Percentiles rank a stretch among this genome's conserved stretches.
phyloP scores from a whole-genome alignment of 2,329 filamentous ascomycete species.

The Trichoderma sp. region DNA sequence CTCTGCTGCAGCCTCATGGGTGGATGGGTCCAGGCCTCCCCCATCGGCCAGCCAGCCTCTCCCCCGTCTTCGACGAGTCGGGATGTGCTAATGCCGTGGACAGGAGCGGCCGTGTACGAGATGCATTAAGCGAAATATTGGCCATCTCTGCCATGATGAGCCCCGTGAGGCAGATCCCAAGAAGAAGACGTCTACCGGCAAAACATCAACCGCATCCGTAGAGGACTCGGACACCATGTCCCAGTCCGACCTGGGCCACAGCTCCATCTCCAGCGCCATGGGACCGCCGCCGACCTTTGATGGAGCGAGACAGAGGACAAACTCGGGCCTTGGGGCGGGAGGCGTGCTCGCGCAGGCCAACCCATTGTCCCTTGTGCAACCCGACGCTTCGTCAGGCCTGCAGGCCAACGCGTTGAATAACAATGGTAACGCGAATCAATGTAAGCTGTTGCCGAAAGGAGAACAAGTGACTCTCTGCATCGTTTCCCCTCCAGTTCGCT shows the following conservation, averaged over 20 bases:
- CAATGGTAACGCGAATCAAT: slow-evolving; percentile 66
- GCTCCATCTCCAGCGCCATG: slow-evolving; percentile 61
- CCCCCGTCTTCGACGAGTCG: neutral
- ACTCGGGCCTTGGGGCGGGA: slow-evolving; percentile 48
- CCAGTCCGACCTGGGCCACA: slow-evolving; percentile 52
- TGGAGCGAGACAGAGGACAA: slow-evolving; percentile 41
- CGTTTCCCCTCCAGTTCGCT: neutral
- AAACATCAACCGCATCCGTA: slow-evolving; percentile 54
- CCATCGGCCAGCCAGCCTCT: neutral
- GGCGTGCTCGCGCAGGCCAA: slow-evolving; percentile 53
- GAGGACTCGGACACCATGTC: slow-evolving; percentile 63
- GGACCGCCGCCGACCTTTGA: slow-evolving; percentile 51
- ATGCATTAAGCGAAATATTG: slow-evolving; percentile 98
- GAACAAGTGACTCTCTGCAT: neutral
- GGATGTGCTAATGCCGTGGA: slow-evolving; percentile 36
- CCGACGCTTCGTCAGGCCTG: slow-evolving; percentile 67
- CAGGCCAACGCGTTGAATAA: slow-evolving; percentile 61
- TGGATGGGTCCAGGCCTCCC: neutral
- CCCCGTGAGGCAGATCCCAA: slow-evolving; percentile 82
- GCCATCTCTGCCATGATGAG: slow-evolving; percentile 97
- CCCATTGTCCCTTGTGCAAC: slow-evolving; percentile 70
- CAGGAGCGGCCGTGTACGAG: slow-evolving; percentile 94
- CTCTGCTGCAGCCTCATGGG: slow-evolving; percentile 1
- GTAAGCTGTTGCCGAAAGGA: slow-evolving; percentile 56
- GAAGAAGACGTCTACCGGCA: slow-evolving; percentile 65